Percentiles rank a stretch among this genome's conserved stretches.
These are phyloP conservation scores for Euphorbia peplus DNA, from an alignment of 345 rosid genomes.

Conservation along the genomic window DNA sequence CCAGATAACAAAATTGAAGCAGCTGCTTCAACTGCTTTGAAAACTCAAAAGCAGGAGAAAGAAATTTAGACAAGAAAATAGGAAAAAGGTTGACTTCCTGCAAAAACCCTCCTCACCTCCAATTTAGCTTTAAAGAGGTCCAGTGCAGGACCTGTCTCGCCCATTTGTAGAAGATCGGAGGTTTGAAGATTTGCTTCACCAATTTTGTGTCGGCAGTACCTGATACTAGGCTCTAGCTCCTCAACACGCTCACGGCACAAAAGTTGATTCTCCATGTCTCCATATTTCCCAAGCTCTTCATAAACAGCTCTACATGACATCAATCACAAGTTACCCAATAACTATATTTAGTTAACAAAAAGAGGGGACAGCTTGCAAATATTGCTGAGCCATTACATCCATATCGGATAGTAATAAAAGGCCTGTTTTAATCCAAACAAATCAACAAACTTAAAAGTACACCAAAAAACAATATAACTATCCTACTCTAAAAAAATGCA, in stretches of 20 bases:
- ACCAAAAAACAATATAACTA: neutral
- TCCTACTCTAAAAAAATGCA: neutral
- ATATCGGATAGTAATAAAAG: neutral
- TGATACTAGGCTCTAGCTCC: conserved; percentile 93
- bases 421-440: neutral
- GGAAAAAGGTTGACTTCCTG: conserved; percentile 1
- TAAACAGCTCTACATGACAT: conserved; percentile 72
- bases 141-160: conserved; percentile 95
- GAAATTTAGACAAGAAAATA: neutral
- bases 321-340: conserved; percentile 2
- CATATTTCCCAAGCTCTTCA: conserved; percentile 97
- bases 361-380: neutral
- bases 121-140: conserved; percentile 94
- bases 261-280: conserved; percentile 92
- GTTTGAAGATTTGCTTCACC: conserved; percentile 86
- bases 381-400: neutral
- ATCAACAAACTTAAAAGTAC: neutral
- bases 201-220: conserved; percentile 90
- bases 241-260: conserved; percentile 94
- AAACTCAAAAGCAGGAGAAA: neutral
- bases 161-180: conserved; percentile 83
- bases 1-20: neutral
- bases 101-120: conserved; percentile 51
- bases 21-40: neutral
- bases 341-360: neutral